Evolutionary conservation across 2,329 filamentous ascomycete genomes (phyloP).

Genomic region (Tolypocladium ophioglossoides): DNA sequence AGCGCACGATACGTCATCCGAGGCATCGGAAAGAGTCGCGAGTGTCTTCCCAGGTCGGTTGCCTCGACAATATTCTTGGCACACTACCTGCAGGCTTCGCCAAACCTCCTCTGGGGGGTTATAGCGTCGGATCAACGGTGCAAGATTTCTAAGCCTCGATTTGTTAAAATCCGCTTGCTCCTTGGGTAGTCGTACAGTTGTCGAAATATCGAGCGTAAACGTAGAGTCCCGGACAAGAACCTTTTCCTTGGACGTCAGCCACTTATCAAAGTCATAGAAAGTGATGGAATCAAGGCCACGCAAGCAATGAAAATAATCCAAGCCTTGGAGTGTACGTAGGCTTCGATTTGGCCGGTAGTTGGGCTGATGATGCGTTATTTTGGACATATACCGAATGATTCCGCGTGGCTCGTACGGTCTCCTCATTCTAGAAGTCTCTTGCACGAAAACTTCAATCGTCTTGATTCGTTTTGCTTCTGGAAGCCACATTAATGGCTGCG

Average conservation of each 20-base stretch:
- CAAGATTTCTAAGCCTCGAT: conserved; percentile 11
- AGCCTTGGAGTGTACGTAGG: conserved; percentile 30
- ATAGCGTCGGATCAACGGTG: conserved; percentile 7
- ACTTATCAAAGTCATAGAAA: conserved; percentile 31
- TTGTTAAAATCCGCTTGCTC: background rate
- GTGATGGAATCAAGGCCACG: conserved; percentile 30
- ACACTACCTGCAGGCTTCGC: background rate
- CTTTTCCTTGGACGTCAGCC: background rate
- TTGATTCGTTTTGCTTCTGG: conserved; percentile 26
- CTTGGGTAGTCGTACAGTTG: conserved; percentile 11
- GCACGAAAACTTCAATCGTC: conserved; percentile 27
- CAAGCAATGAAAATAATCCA: conserved; percentile 32
- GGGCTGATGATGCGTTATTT: conserved; percentile 24
- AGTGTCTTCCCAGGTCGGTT: background rate
- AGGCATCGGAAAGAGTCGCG: background rate
- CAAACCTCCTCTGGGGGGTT: conserved; percentile 4
- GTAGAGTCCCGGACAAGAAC: conserved; percentile 16
- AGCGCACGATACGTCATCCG: background rate
- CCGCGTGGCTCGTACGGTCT: conserved; percentile 23
- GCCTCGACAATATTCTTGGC: background rate
- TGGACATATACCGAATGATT: conserved; percentile 12
- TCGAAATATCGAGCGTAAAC: conserved; percentile 18
- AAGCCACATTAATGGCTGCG: conserved; percentile 23
- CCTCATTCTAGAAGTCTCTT: conserved; percentile 27
- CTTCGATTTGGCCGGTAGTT: conserved; percentile 24